Conservation (phyloP, 2,329 filamentous ascomycete species). For the Calonectria fujianensis region DNA sequence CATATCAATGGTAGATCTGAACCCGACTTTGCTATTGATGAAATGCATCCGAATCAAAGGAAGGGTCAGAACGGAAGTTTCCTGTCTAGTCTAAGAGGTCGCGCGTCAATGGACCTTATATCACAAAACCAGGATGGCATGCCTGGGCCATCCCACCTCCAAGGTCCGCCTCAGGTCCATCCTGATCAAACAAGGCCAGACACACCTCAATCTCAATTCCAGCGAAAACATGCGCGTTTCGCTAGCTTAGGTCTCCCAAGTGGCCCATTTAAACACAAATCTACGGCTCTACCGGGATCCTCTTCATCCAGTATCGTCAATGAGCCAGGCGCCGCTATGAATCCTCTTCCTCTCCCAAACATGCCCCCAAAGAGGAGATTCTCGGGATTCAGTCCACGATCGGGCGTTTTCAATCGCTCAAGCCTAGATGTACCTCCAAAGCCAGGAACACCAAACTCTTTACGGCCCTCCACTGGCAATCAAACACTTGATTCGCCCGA, state of each 20-base stretch:
- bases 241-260: conserved; percentile 50
- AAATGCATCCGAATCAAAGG: conserved; percentile 57
- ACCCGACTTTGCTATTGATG: conserved; percentile 64
- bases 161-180: conserved; percentile 41
- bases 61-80: conserved; percentile 62
- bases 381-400: conserved; percentile 60
- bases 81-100: conserved; percentile 56
- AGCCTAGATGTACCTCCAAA: conserved; percentile 43
- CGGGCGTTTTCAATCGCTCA: conserved; percentile 58
- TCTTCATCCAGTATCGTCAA: conserved; percentile 50
- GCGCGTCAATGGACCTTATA: conserved; percentile 39
- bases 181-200: conserved; percentile 45
- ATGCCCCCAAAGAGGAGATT: conserved; percentile 66
- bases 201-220: conserved; percentile 53
- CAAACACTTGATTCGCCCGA: conserved; percentile 40
- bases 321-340: conserved; percentile 43
- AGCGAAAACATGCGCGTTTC: conserved; percentile 65
- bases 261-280: conserved; percentile 43
- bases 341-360: conserved; percentile 38
- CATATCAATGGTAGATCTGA: conserved; percentile 64
- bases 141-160: conserved; percentile 45
- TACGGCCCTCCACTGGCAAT: conserved; percentile 45
- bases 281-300: conserved; percentile 47
- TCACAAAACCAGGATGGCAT: conserved; percentile 44
- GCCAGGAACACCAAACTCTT: conserved; percentile 46